Base-by-base conservation (phyloP, 306 rosid genomes). In the Phaseolus lunatus region DNA sequence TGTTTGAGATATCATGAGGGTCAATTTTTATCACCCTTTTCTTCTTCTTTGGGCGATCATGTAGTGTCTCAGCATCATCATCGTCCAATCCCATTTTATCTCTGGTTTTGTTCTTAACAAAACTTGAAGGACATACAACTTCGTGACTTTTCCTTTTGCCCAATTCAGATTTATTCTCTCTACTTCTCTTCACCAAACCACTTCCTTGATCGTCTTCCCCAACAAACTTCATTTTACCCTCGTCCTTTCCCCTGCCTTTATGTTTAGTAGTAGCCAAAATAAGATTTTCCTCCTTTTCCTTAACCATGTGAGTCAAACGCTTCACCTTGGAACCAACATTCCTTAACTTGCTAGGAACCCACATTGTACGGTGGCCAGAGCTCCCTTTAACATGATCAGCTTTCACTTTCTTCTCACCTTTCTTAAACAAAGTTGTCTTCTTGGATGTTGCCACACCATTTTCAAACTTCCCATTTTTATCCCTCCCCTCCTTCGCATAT, bases 1-100 rank as follows among this genome's bases (percentile, higher is more conserved):
- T 95, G 82, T 95, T 92, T 72, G 97, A 92, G 82, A 85, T 85
- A 79, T 95, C 96, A 81, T 82, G n/a, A 0, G 92, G 97, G 67
- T 90, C 93, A 44, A 88, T 29, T 68, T 72, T 91, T 69, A 95
- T 92, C 9, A 79, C 79, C 78, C 86, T 87, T 84, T 92, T 90
- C 79, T 70, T 89, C 95, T 75, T 95, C 90, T 61, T 89, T 61
- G 87, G 87, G 68, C 69, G 84, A 71, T 79, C 91, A 79, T 64
- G 84, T 33, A 6, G 62, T 20, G 15, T 67, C 82, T 85, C 84
- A 1, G 76, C 53, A 80, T 84, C 86, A 50, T 78, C 89, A 49
- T 81, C 89, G 45, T 62, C 81, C 64, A 58, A 47, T 68, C 70
- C 73, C 11, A 77, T 82, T 73, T 83, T 85, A 19, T 45, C 84